Base-by-base conservation (phyloP, 805 yeast species). In the Metahyphopichia silvanorum region DNA sequence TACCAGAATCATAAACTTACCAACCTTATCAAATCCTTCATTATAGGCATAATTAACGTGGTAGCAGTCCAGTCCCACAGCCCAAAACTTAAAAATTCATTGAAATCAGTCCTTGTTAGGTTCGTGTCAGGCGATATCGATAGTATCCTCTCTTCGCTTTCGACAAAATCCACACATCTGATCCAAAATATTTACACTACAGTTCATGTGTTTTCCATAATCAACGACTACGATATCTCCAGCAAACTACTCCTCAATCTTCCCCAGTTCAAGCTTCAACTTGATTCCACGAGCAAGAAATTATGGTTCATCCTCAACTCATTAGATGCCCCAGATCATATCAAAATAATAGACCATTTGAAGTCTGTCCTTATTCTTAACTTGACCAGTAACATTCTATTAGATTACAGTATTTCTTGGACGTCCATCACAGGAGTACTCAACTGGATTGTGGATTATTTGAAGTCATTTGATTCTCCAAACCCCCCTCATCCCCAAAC, bases 211-310 rank as follows among this genome's bases (percentile, higher is more conserved):
- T 64, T 53, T 34, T 47, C 67, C 4, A 55, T 64, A 6, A 34
- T 63, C 12, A 60, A 59, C 35, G 69, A 64, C 40, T 53, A 55
- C 37, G 69, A 63, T 27, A 40, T 63, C 9, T 38, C 60, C 8
- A 32, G 40, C 14, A 60, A 57, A 32, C 40, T 63, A 25, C 43
- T 47, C n/a, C 33, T 58, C 3, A 49, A 49, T 30, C 32, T 52
- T 5, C 34, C 43, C 6, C 42, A 40, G 14, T 34, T 41, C 29
- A 51, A 47, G 27, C 47, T 62, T 14, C 50, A 45, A 20, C 50
- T 66, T 21, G 69, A 63, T 29, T 46, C 53, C 16, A 40, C 43
- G 12, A 49, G 60, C 16, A 42, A 61, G 29, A 59, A 53, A 37
- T 29, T 63, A 5, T 61, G 65, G 57, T 60, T 55, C 32, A 39